phyloP scores from a whole-genome alignment of 345 rosid genomes.

The Raphanus sativus region DNA sequence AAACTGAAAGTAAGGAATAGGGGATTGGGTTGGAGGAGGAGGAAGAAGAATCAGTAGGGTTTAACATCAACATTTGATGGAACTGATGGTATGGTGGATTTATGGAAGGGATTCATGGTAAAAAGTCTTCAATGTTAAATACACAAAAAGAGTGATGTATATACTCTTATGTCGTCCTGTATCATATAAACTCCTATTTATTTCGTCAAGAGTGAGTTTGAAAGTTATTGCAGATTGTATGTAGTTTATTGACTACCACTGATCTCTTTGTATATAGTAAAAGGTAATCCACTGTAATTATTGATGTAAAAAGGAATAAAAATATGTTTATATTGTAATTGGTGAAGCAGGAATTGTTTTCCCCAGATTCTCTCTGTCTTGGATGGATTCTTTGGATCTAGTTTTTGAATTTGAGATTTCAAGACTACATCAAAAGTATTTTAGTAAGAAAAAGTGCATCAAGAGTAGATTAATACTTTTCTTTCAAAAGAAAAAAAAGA shows the following conservation, averaged over 20 bases:
- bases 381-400: background rate
- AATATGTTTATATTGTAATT: background rate
- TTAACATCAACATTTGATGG: slow-evolving; percentile 9
- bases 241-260: slow-evolving; percentile 19
- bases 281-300: slow-evolving; percentile 10
- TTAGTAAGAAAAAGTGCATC: no score
- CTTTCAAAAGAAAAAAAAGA: no score
- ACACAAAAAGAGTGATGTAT: slow-evolving; percentile 29
- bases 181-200: slow-evolving; percentile 13
- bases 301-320: background rate
- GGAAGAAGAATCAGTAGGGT: background rate
- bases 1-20: background rate
- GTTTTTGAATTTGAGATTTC: background rate
- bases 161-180: slow-evolving; percentile 18
- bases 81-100: background rate
- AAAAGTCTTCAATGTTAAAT: slow-evolving; percentile 30
- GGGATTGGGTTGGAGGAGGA: background rate
- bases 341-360: background rate
- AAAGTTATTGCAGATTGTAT: slow-evolving; percentile 31
- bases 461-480: no score
- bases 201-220: slow-evolving; percentile 10
- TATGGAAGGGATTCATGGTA: slow-evolving; percentile 7
- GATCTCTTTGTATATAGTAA: slow-evolving; percentile 21
- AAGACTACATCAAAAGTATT: background rate
- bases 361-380: background rate